Base-by-base conservation (phyloP, 2,329 filamentous ascomycete species). In the Fusarium pseudoanthophilum region DNA sequence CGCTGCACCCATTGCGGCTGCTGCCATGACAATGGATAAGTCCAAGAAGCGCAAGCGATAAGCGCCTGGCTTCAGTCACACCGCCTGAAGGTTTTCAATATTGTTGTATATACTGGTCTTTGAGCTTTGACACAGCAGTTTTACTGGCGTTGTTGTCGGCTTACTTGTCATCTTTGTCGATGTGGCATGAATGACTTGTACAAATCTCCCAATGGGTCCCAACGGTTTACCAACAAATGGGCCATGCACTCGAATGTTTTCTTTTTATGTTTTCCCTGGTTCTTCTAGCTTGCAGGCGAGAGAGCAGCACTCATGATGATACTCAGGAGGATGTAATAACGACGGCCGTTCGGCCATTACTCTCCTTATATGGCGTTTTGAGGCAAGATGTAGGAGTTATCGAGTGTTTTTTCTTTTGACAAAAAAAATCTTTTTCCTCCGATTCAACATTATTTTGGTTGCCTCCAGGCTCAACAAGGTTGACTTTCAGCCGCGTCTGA, bases 41-140 rank as follows among this genome's bases (percentile, higher is more conserved):
- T 86, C 83, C 76, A 91, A 90, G 84, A 91, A 90, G 83, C 87
- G 89, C 68, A 91, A 90, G 84, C 84, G 89, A 83, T 90, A 85
- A 73, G 43, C 51, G 40, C 52, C 18, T 46, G 21, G 51, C 39
- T 69, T 28, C 36, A 55, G 20, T 36, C 42, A 30, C 28, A 52
- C 45, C n/a, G 26, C 37, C 51, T 39, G 48, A 8, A 49, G 30
- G 69, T 39, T 73, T 49, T 42, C 52, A 42, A 57, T 61, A 18
- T 60, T 52, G 66, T 48, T 49, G 62, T 60, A 71, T 63, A 73
- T 73, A 59, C 45, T 67, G 57, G 24, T 68, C 51, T 68, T 57
- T 65, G 56, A 56, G 59, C 48, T 64, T 60, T 45, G 58, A 57
- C 67, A 60, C 62, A 52, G 37, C 42, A 58, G 39, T 57, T 67